Evolutionary conservation across 2,329 filamentous ascomycete species (phyloP).

Genomic region (Penicillium sp.): DNA sequence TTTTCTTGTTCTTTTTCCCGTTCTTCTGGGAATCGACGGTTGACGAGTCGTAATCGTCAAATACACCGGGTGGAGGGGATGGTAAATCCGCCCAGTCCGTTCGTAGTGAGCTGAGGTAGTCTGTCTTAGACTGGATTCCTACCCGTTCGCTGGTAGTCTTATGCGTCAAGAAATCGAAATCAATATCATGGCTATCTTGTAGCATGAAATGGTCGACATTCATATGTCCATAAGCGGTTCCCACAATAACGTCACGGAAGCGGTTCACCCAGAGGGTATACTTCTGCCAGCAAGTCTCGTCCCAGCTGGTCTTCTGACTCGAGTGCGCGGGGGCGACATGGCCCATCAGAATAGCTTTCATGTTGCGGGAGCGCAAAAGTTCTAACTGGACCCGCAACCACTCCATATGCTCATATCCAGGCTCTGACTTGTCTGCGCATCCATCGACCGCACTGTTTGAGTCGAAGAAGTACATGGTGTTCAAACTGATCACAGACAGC

Average conservation of each 20-base stretch:
- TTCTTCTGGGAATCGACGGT: constrained; percentile 15
- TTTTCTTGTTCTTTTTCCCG: constrained; percentile 42
- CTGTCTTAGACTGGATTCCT: constrained; percentile 64
- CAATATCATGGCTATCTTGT: constrained; percentile 77
- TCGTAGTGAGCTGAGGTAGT: constrained; percentile 78
- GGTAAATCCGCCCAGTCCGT: constrained; percentile 76
- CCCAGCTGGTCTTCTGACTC: constrained; percentile 82
- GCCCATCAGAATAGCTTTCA: constrained; percentile 93
- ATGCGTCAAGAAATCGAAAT: constrained; percentile 57
- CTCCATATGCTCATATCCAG: constrained; percentile 92
- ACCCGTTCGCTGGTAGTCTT: constrained; percentile 49
- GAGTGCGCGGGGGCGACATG: constrained; percentile 92
- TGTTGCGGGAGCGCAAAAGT: constrained; percentile 74
- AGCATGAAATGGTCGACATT: constrained; percentile 97
- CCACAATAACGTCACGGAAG: constrained; percentile 85
- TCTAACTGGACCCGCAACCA: constrained; percentile 91
- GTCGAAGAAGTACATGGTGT: constrained; percentile 94
- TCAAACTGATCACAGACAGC: constrained; percentile 88
- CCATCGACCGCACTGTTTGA: constrained; percentile 93
- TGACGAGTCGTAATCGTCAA: constrained; percentile 7
- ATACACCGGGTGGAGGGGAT: constrained; percentile 41
- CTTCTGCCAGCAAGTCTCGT: constrained; percentile 98
- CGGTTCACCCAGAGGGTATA: constrained; percentile 88
- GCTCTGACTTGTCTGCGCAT: constrained; percentile 74
- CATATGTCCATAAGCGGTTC: constrained; percentile 88